Evolutionary conservation across 129 eudicot species (phyloP).

Genomic region (Scalesia atractyloides): DNA sequence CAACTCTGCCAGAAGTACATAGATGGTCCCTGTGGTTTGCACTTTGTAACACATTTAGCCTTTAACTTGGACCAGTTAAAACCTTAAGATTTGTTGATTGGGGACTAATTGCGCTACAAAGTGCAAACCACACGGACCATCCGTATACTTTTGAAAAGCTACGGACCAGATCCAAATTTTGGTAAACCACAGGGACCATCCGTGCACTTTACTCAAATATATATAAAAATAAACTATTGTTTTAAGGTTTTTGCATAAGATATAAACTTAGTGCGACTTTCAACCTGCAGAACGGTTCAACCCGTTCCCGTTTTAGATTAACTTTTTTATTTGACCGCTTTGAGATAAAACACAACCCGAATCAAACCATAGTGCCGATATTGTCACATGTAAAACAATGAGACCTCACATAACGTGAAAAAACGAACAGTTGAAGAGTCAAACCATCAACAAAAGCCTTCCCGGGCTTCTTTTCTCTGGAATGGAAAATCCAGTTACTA

Average conservation of each 20-base stretch:
- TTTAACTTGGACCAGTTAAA: no score
- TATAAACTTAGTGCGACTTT: neutral
- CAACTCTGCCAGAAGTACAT: no score
- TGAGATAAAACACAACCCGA: neutral
- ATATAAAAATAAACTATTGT: neutral
- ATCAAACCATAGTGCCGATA: neutral
- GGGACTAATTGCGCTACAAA: no score
- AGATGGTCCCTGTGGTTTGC: no score
- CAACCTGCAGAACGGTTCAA: neutral
- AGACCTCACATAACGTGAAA: slow-evolving; percentile 6
- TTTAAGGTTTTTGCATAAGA: neutral
- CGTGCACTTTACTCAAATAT: no score
- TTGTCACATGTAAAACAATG: neutral
- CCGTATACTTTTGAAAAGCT: no score
- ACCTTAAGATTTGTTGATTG: no score
- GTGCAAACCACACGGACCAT: no score
- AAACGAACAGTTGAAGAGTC: slow-evolving; percentile 44
- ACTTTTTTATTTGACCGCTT: neutral
- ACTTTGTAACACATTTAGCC: no score
- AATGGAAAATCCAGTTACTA: slow-evolving; percentile 92
- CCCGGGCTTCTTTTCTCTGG: slow-evolving; percentile 94
- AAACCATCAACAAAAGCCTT: slow-evolving; percentile 94
- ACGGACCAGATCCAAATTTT: no score
- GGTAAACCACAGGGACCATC: no score
- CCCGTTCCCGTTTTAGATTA: neutral